These are phyloP conservation scores for Clonostachys sp. DNA, from an alignment of 2,329 filamentous ascomycete species.

Conservation along the genomic window DNA sequence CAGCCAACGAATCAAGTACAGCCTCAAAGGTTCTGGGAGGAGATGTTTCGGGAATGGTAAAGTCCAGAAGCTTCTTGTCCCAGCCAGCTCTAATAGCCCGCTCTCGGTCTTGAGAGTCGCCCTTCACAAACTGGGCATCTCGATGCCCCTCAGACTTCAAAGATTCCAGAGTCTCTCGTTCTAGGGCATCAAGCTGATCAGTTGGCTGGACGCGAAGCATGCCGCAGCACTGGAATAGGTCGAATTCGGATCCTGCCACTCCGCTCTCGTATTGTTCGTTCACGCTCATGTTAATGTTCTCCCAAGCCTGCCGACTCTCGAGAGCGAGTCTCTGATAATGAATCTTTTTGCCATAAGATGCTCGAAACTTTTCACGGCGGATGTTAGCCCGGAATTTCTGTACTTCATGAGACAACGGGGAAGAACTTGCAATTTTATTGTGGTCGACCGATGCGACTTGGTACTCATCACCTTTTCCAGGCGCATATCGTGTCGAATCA, in stretches of 20 bases:
- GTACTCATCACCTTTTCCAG: slow-evolving; percentile 4
- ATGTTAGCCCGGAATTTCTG: not conserved
- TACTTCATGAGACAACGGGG: too few species aligned
- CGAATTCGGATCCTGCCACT: too few species aligned
- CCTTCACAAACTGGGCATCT: slow-evolving; percentile 13
- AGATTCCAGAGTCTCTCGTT: slow-evolving; percentile 13
- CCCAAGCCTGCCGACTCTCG: slow-evolving; percentile 13
- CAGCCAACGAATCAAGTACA: slow-evolving; percentile 13
- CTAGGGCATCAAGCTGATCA: slow-evolving; percentile 8
- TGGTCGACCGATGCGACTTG: slow-evolving; percentile 15
- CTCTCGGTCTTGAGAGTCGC: slow-evolving; percentile 6
- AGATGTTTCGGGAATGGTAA: slow-evolving; percentile 9
- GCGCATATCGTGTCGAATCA: slow-evolving; percentile 11
- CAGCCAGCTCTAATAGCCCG: slow-evolving; percentile 10
- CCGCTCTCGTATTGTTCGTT: too few species aligned
- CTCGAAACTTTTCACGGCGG: slow-evolving; percentile 9
- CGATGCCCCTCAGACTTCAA: slow-evolving; percentile 14
- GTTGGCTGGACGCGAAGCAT: slow-evolving; percentile 17
- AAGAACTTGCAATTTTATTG: slow-evolving; percentile 12
- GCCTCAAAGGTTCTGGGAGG: slow-evolving; percentile 9
- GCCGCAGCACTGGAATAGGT: slow-evolving; percentile 10
- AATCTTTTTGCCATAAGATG: slow-evolving; percentile 13
- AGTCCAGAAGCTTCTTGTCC: slow-evolving; percentile 13
- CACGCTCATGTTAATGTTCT: slow-evolving; percentile 2
- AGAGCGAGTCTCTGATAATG: slow-evolving; percentile 15